A percentile compares a stretch with the other conserved stretches of the same genome.
These are phyloP conservation scores for Trichoderma pleuroti DNA, from an alignment of 2,329 filamentous ascomycete species.

Conservation along the genomic window DNA sequence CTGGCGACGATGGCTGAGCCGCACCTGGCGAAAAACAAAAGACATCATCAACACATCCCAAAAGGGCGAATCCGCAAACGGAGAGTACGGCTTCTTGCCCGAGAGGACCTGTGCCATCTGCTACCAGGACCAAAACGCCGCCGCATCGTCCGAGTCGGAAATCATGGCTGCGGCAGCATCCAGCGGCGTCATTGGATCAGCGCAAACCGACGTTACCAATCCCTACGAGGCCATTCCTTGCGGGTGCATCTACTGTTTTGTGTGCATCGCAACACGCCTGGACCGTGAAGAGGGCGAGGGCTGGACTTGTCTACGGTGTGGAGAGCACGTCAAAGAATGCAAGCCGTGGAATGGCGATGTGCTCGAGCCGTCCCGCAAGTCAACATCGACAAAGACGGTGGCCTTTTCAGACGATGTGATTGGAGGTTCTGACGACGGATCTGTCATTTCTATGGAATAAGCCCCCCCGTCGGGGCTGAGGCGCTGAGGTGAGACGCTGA, in stretches of 20 bases:
- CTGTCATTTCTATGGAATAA: constrained; percentile 10
- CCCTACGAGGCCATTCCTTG: constrained; percentile 90
- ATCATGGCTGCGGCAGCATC: constrained; percentile 66
- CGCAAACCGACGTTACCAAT: constrained; percentile 91
- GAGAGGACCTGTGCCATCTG: constrained; percentile 96
- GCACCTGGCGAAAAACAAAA: constrained; percentile 80
- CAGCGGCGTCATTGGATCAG: constrained; percentile 78
- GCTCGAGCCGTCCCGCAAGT: constrained; percentile 51
- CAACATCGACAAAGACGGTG: constrained; percentile 50
- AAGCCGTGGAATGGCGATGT: constrained; percentile 91
- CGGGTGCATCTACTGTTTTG: constrained; percentile 92
- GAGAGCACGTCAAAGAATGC: constrained; percentile 78
- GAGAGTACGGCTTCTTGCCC: constrained; percentile 80
- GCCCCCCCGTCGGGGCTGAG: background rate
- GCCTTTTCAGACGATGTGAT: constrained; percentile 58
- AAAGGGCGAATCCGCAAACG: constrained; percentile 53
- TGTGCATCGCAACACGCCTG: constrained; percentile 84
- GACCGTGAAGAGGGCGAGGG: constrained; percentile 93
- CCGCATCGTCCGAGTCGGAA: constrained; percentile 68
- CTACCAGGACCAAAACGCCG: constrained; percentile 85
- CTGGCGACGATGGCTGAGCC: constrained; percentile 85
- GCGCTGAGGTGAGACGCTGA: background rate
- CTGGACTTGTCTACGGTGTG: constrained; percentile 87
- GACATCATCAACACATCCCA: constrained; percentile 54
- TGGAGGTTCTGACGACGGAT: constrained; percentile 33